Percentiles rank a stretch among this genome's conserved stretches.
Evolutionary conservation across 192 early-diverging fungal species (phyloP).

Genomic region (Coemansia sp.): DNA sequence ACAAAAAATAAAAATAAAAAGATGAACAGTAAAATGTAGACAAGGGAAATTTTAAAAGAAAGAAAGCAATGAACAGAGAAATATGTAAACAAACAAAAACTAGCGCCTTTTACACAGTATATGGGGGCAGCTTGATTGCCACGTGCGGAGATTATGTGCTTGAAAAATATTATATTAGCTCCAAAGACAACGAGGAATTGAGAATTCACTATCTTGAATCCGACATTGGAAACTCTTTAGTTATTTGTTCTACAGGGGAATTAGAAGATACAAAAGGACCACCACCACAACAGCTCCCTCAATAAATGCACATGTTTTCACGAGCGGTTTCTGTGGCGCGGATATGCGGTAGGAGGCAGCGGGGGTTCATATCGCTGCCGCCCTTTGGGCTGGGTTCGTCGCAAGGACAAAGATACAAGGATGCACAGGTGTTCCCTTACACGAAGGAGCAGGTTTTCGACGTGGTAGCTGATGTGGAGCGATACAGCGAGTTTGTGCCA

Average conservation of each 20-base stretch:
- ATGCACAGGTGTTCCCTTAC: constrained; percentile 59
- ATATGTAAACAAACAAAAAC: too few species aligned
- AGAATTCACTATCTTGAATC: too few species aligned
- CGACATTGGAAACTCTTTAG: too few species aligned
- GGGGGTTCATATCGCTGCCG: constrained; percentile 26
- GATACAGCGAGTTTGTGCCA: constrained; percentile 82
- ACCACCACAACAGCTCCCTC: not conserved
- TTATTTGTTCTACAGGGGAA: not conserved
- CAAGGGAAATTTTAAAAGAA: not conserved
- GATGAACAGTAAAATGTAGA: not conserved
- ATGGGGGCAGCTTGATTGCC: not conserved
- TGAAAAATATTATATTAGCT: too few species aligned
- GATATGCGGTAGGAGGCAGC: not conserved
- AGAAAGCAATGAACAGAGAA: not conserved
- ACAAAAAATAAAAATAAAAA: not conserved
- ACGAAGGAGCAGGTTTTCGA: constrained; percentile 75
- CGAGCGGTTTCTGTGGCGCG: not conserved
- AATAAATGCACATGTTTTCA: not conserved
- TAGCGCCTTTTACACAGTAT: not conserved
- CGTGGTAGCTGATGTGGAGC: constrained; percentile 77
- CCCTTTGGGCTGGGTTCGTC: not conserved
- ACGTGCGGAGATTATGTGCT: too few species aligned
- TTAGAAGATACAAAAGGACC: not conserved
- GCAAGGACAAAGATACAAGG: constrained; percentile 27
- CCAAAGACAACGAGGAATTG: too few species aligned